Percentiles rank a stretch among this genome's conserved stretches.
Evolutionary conservation across 2,329 filamentous ascomycete genomes (phyloP).

Genomic region (Exophiala mesophila): DNA sequence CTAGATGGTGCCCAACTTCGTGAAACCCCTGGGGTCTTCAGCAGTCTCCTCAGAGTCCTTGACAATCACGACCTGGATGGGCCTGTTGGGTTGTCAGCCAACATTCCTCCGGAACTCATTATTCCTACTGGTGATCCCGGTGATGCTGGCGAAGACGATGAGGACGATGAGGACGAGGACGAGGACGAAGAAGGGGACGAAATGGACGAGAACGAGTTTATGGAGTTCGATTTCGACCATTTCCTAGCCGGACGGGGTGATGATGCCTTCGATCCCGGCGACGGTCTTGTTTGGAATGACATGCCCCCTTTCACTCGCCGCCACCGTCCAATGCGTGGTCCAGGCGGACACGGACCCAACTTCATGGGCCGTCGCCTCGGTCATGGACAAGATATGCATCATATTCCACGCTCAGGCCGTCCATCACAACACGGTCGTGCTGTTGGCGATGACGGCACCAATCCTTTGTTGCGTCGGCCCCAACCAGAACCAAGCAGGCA

Average conservation of each 20-base stretch:
- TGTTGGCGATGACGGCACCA: conserved; percentile 72
- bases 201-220: conserved; percentile 40
- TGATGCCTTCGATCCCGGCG: conserved; percentile 64
- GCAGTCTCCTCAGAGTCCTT: conserved; percentile 26
- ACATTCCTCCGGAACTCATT: conserved; percentile 18
- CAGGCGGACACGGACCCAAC: conserved; percentile 55
- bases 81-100: conserved; percentile 6
- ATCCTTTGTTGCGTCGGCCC: conserved; percentile 73
- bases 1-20: conserved; percentile 33
- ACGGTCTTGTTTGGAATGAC: conserved; percentile 42
- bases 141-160: conserved; percentile 21
- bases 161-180: conserved; percentile 52
- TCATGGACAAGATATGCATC: conserved; percentile 18
- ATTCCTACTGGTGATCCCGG: conserved; percentile 14
- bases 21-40: conserved; percentile 34
- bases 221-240: conserved; percentile 31
- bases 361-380: conserved; percentile 41
- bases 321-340: conserved; percentile 46
- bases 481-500: conserved; percentile 29
- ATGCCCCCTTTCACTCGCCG: conserved; percentile 37
- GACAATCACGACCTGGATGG: conserved; percentile 21
- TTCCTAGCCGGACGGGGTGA: conserved; percentile 40
- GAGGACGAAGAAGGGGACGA: conserved; percentile 51
- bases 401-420: conserved; percentile 12
- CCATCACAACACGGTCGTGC: conserved; percentile 42